Evolutionary conservation across 1,139 yeast genomes (phyloP), one percentile per base, ranked within the genome.

Genomic region (Casaregolazyma suthepensis): DNA sequence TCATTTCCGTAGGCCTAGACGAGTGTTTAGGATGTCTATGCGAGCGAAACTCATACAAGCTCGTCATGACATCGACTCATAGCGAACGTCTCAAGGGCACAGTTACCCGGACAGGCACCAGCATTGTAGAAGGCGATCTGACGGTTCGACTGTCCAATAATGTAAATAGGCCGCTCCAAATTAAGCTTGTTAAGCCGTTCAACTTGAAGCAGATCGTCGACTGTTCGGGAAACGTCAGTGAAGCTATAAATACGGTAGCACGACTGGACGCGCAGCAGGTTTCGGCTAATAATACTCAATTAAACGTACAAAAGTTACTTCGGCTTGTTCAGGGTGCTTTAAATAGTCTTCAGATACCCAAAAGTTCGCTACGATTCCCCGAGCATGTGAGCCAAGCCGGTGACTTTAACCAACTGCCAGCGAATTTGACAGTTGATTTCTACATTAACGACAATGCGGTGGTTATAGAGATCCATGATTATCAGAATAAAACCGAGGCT

Each of bases 81-180:
- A 56, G 66, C 12, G 72, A 68, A 43, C 62, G 66, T 2, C 58
- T 68, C 43, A 68, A 68, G 49, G 71, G 71, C 19, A 59, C 65
- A 19, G 61, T 68, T 6, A 62, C 65, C 17, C 60, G 71, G 10
- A 59, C 60, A 6, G 70, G 71, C 1, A 51, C 63, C 2, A 56
- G 53, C 9, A 54, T 68, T 18, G 55, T 56, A 5, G 63, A 63
- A 35, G 60, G 66, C 4, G 71, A 68, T 42, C 51, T 68, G 53
- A 48, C 53, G 4, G 58, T 64, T 35, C 58, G 57, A 46, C 51
- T 64, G 20, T 53, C 60, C 12, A 56, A 52, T 23, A 52, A 57
- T 31, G 55, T 54, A 31, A 54, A 54, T 17, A 57, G 58, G 52
- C 46, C 56, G 55, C 15, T 57, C 57, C 47, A 52, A 40, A 15